phyloP scores from a whole-genome alignment of 805 yeast species.

The Myxozyma nipponensis region DNA sequence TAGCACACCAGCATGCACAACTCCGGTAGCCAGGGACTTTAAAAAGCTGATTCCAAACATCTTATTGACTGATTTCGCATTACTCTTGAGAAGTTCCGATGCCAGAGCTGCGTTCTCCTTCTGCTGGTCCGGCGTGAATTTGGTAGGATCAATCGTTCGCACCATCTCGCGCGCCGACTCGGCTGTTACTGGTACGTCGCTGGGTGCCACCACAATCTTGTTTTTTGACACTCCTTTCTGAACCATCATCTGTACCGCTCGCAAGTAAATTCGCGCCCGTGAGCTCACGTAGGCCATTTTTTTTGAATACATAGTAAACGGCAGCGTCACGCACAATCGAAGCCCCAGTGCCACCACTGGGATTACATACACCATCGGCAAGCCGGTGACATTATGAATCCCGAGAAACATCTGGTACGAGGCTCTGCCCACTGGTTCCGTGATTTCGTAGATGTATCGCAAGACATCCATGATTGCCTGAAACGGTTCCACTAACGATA shows the following conservation, averaged over 20 bases:
- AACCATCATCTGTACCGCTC: conserved; percentile 1
- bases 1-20: conserved; percentile 11
- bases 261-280: conserved; percentile 2
- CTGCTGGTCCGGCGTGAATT: conserved; percentile 2
- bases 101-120: not conserved
- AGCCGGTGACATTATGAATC: conserved; percentile 20
- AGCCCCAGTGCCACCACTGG: conserved; percentile 20
- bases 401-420: conserved; percentile 16
- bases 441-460: not conserved
- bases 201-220: conserved; percentile 8
- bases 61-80: not conserved
- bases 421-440: conserved; percentile 5
- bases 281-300: conserved; percentile 1
- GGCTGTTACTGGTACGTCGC: not conserved
- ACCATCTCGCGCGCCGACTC: not conserved
- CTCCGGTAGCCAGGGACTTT: conserved; percentile 9
- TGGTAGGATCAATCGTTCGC: not conserved
- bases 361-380: conserved; percentile 18
- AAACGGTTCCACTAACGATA: not conserved
- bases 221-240: not conserved
- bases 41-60: conserved; percentile 3
- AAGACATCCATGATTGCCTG: not conserved
- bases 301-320: conserved; percentile 17
- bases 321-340: conserved; percentile 17
- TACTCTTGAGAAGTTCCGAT: conserved; percentile 3